phyloP scores from a whole-genome alignment of 2,329 filamentous ascomycete species.

The Clarireedia homoeocarpa region DNA sequence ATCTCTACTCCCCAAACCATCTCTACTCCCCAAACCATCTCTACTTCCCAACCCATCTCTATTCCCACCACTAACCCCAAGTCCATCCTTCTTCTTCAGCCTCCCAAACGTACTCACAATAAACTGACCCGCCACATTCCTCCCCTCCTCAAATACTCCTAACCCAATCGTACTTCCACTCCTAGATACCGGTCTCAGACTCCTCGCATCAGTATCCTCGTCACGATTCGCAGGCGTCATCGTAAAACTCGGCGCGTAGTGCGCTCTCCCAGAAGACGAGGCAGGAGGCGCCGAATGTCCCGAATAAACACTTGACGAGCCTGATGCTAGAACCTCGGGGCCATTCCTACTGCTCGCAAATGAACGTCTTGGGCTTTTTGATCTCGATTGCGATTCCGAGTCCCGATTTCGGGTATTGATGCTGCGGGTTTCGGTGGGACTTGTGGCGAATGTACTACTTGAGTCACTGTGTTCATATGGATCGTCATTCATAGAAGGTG shows the following conservation, averaged over 20 bases:
- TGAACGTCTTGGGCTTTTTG: slow-evolving; percentile 25
- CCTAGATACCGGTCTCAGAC: slow-evolving; percentile 10
- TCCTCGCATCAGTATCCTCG: slow-evolving; percentile 11
- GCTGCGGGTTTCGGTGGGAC: slow-evolving; percentile 18
- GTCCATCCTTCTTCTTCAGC: slow-evolving; percentile 18
- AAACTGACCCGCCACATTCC: slow-evolving; percentile 9
- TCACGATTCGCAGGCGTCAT: slow-evolving; percentile 23
- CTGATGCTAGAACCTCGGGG: slow-evolving; percentile 20
- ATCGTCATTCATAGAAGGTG: slow-evolving; percentile 23
- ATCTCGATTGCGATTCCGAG: slow-evolving; percentile 21
- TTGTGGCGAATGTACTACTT: slow-evolving; percentile 21
- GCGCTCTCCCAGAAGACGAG: slow-evolving; percentile 7
- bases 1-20: slow-evolving; percentile 18
- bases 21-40: not conserved
- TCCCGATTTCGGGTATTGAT: slow-evolving; percentile 14
- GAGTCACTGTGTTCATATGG: slow-evolving; percentile 28
- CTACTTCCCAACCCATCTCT: not conserved
- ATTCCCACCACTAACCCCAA: not conserved
- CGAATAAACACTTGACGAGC: slow-evolving; percentile 24
- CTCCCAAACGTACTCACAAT: slow-evolving; percentile 18
- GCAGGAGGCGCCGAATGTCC: slow-evolving; percentile 11
- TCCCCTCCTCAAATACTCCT: slow-evolving; percentile 1
- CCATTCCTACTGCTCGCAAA: slow-evolving; percentile 25
- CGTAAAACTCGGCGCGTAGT: slow-evolving; percentile 16
- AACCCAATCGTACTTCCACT: slow-evolving; percentile 2